Percentiles rank a stretch among this genome's conserved stretches.
phyloP scores from a whole-genome alignment of 2,329 filamentous ascomycete genomes.

The Colletotrichum sp. region DNA sequence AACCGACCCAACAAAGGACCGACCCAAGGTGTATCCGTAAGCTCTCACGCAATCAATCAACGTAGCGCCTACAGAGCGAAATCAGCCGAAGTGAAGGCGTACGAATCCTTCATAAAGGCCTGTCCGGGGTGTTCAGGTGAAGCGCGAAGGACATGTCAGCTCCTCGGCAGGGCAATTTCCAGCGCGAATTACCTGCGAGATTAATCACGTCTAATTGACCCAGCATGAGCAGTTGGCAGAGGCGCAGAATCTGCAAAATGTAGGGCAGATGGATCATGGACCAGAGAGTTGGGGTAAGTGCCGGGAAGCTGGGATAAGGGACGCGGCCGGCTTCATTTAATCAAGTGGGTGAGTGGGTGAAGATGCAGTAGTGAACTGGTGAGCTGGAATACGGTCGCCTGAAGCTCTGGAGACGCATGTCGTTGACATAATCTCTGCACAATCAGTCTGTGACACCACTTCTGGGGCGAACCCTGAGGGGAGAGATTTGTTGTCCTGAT shows the following conservation, averaged over 20 bases:
- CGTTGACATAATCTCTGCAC: slow-evolving; percentile 14
- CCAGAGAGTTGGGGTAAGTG: background rate
- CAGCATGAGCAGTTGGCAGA: background rate
- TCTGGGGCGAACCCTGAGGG: slow-evolving; percentile 16
- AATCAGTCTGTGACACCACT: slow-evolving; percentile 14
- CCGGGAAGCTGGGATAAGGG: background rate
- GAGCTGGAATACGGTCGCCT: background rate
- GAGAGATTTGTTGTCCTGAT: background rate
- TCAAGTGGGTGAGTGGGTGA: background rate
- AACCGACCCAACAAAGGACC: background rate
- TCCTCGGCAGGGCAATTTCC: slow-evolving; percentile 6
- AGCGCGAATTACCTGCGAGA: slow-evolving; percentile 16
- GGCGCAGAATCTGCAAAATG: background rate
- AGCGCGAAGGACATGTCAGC: background rate
- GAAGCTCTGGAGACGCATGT: background rate
- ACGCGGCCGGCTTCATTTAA: background rate
- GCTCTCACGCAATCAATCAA: background rate
- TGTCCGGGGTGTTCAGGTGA: slow-evolving; percentile 7
- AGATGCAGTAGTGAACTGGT: background rate
- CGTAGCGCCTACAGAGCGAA: background rate
- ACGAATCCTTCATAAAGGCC: slow-evolving; percentile 4
- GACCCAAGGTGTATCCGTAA: background rate
- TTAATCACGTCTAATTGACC: background rate
- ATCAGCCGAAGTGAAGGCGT: background rate
- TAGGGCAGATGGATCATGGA: background rate